Percentiles rank a stretch among this genome's conserved stretches.
These are phyloP conservation scores for Pseudocercospora vitis DNA, from an alignment of 2,329 filamentous ascomycete species.

Conservation along the genomic window DNA sequence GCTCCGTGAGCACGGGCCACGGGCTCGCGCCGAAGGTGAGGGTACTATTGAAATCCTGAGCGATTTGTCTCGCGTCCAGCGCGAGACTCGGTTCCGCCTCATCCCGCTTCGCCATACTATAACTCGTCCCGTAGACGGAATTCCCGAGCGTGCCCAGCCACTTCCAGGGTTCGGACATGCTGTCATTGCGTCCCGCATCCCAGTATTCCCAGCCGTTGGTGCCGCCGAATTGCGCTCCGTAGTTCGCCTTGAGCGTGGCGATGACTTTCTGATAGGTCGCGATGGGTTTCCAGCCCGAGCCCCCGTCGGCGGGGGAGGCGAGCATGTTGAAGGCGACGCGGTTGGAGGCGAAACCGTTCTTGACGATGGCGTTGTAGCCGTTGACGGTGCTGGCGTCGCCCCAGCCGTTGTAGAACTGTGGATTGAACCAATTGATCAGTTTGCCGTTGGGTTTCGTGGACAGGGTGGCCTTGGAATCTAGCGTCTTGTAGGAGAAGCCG, in stretches of 20 bases:
- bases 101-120: slow-evolving; percentile 11
- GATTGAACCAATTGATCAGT: slow-evolving; percentile 34
- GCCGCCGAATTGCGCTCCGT: slow-evolving; percentile 26
- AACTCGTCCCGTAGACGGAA: slow-evolving; percentile 17
- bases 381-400: slow-evolving; percentile 29
- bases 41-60: slow-evolving; percentile 13
- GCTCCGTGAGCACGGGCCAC: slow-evolving; percentile 24
- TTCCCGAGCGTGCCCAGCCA: slow-evolving; percentile 25
- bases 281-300: slow-evolving; percentile 29
- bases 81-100: slow-evolving; percentile 5
- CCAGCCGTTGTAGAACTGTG: slow-evolving; percentile 35
- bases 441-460: slow-evolving; percentile 31
- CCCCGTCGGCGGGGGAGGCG: slow-evolving; percentile 29
- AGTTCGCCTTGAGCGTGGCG: slow-evolving; percentile 23
- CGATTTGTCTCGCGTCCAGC: slow-evolving; percentile 6
- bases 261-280: slow-evolving; percentile 23
- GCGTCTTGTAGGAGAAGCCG: slow-evolving; percentile 29
- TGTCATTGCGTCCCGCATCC: slow-evolving; percentile 27
- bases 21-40: slow-evolving; percentile 21
- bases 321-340: slow-evolving; percentile 32
- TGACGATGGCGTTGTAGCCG: slow-evolving; percentile 31
- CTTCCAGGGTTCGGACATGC: slow-evolving; percentile 20
- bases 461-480: slow-evolving; percentile 26
- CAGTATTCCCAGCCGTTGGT: slow-evolving; percentile 35
- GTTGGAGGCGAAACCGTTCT: slow-evolving; percentile 25